These are phyloP conservation scores for Mycosphaerelloides madeirae DNA, from an alignment of 2,329 filamentous ascomycete genomes.

Conservation along the genomic window DNA sequence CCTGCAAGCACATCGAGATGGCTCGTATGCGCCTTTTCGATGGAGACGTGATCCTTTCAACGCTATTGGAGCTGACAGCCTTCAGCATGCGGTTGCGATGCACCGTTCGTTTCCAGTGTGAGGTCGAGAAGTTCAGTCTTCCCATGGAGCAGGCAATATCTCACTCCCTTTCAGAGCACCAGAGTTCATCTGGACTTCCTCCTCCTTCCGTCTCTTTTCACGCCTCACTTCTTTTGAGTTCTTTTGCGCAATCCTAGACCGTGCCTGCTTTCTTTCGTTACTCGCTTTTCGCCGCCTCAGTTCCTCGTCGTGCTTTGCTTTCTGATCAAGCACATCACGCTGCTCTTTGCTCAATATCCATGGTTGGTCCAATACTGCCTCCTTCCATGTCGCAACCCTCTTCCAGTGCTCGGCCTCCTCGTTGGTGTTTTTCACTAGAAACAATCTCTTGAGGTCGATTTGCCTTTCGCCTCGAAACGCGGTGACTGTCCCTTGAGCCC, in stretches of 20 bases:
- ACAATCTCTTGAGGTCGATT: constrained; percentile 51
- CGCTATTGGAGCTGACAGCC: too few relatives aligned
- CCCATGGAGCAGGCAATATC: constrained; percentile 18
- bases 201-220: constrained; percentile 31
- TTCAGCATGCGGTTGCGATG: too few relatives aligned
- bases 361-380: constrained; percentile 47
- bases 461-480: constrained; percentile 50
- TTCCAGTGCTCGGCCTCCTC: constrained; percentile 53
- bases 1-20: too few relatives aligned
- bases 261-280: constrained; percentile 24
- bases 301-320: constrained; percentile 32
- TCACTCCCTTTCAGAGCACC: constrained; percentile 35
- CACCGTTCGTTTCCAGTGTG: too few relatives aligned
- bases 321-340: constrained; percentile 39
- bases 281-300: constrained; percentile 32
- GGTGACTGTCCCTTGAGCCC: constrained; percentile 54
- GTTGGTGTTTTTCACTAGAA: constrained; percentile 47
- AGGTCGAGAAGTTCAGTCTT: background rate
- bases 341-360: constrained; percentile 49
- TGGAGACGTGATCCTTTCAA: too few relatives aligned
- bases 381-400: constrained; percentile 47
- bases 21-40: too few relatives aligned
- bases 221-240: constrained; percentile 31
- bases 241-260: too few relatives aligned
- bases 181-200: constrained; percentile 40